Evolutionary conservation across 306 rosid species (phyloP).

Genomic region (Prunus mume): DNA sequence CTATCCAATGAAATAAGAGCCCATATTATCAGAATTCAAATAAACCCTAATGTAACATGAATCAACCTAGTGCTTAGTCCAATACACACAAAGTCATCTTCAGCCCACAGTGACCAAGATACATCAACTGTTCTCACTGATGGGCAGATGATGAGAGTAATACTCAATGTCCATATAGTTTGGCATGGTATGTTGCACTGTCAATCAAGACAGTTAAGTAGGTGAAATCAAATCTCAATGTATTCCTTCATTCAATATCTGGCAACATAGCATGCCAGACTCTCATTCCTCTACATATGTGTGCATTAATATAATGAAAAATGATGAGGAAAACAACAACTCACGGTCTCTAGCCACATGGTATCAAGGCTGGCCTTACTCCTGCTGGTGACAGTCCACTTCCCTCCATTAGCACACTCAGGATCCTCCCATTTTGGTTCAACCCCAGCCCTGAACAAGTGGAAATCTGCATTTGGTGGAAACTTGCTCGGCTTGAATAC

Average conservation of each 20-base stretch:
- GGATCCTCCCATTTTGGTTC: conserved; percentile 99
- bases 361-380: conserved; percentile 64
- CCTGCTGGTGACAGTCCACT: conserved; percentile 65
- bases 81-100: background rate
- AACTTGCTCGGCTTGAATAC: conserved; percentile 86
- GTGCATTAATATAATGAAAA: background rate
- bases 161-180: background rate
- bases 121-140: background rate
- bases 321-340: background rate
- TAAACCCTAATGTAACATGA: background rate
- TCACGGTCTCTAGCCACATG: conserved; percentile 99
- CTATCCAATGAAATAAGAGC: conserved; percentile 32
- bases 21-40: background rate
- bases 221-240: background rate
- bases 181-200: background rate
- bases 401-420: conserved; percentile 93
- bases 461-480: conserved; percentile 62
- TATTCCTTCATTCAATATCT: background rate
- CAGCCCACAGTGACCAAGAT: background rate
- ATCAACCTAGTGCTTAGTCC: background rate
- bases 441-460: conserved; percentile 80
- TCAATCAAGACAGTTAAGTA: background rate
- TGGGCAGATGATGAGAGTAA: background rate
- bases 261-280: background rate
- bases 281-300: background rate